A percentile compares a stretch with the other conserved stretches of the same genome.
These are phyloP conservation scores for Termitomyces sp. DNA, from an alignment of 768 basidiomycete genomes.

Conservation along the genomic window DNA sequence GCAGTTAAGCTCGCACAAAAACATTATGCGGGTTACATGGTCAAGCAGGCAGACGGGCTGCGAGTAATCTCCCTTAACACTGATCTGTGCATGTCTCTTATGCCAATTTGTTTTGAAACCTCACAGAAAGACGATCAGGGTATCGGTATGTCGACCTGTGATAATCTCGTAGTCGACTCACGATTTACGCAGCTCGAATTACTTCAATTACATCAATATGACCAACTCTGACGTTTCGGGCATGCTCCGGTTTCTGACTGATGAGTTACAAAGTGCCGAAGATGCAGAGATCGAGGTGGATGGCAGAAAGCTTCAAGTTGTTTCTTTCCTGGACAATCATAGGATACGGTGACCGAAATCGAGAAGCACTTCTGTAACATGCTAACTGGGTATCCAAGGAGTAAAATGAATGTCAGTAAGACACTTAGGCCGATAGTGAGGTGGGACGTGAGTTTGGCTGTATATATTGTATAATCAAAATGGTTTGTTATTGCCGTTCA, in stretches of 20 bases:
- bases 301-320: neutral
- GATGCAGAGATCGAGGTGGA: conserved; percentile 62
- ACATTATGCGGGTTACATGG: conserved; percentile 73
- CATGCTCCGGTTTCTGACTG: conserved; percentile 72
- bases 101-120: no score
- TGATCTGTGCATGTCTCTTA: conserved; percentile 53
- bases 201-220: conserved; percentile 75
- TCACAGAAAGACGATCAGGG: conserved; percentile 17
- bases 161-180: neutral
- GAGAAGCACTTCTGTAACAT: no score
- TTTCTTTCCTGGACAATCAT: no score
- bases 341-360: no score
- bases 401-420: no score
- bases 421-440: no score
- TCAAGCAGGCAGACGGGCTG: conserved; percentile 58
- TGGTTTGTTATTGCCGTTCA: no score
- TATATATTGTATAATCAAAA: no score
- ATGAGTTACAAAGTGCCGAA: conserved; percentile 74
- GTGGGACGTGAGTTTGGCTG: no score
- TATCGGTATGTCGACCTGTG: conserved; percentile 21
- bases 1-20: conserved; percentile 52
- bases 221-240: conserved; percentile 65
- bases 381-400: no score
- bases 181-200: conserved; percentile 44
- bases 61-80: conserved; percentile 73